Percentiles rank a stretch among this genome's conserved stretches.
Conservation (phyloP, 257 asterid species). For the Oldenlandia corymbosa region DNA sequence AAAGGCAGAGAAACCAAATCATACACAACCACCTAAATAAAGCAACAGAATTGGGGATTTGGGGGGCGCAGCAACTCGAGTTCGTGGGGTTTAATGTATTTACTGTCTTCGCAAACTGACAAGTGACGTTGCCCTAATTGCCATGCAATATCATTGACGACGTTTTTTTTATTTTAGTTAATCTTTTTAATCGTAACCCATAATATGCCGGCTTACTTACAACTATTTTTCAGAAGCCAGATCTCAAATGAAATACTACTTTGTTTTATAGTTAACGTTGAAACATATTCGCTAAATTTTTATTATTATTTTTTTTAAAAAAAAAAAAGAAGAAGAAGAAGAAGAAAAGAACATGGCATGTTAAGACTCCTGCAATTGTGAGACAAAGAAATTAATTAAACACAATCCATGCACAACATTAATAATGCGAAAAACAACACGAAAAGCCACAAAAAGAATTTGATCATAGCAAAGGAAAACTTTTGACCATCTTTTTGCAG, state of each 20-base stretch:
- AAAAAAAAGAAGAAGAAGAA: slow-evolving; percentile 2
- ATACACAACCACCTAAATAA: neutral
- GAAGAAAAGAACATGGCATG: too few relatives aligned
- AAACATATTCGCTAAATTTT: too few relatives aligned
- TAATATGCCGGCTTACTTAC: too few relatives aligned
- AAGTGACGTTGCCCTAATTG: slow-evolving; percentile 11
- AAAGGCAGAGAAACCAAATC: slow-evolving; percentile 12
- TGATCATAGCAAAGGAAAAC: slow-evolving; percentile 3
- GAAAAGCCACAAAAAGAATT: neutral
- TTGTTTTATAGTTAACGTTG: too few relatives aligned
- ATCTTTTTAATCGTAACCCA: too few relatives aligned
- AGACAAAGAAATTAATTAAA: slow-evolving; percentile 5
- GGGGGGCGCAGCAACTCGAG: slow-evolving; percentile 21
- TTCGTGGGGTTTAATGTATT: slow-evolving; percentile 16
- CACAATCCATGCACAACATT: neutral
- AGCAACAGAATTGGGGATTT: neutral
- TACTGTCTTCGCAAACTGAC: slow-evolving; percentile 25
- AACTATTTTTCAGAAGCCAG: too few relatives aligned
- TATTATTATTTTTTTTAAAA: neutral
- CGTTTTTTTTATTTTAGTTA: too few relatives aligned
- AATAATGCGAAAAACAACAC: neutral
- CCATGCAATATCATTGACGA: too few relatives aligned
- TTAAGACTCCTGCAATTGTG: neutral
- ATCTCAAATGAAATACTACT: too few relatives aligned
- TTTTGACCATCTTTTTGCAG: slow-evolving; percentile 21